These are phyloP conservation scores for Styphnolobium japonicum DNA, from an alignment of 306 rosid species.

Conservation along the genomic window DNA sequence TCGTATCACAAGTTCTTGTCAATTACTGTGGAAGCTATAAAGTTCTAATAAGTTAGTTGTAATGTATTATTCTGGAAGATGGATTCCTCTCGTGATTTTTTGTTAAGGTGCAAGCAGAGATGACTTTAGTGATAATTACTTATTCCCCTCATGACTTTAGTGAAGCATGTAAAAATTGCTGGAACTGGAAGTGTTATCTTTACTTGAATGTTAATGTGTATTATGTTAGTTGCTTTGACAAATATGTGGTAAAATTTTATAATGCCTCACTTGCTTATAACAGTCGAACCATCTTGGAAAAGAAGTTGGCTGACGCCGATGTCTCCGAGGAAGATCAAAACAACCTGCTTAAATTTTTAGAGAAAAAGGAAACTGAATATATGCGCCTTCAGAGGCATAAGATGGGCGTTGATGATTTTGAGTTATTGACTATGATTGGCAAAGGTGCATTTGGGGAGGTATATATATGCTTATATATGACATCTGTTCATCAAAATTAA, in stretches of 20 bases:
- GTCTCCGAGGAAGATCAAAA: constrained; percentile 97
- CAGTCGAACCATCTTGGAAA: constrained; percentile 83
- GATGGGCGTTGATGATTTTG: constrained; percentile 96
- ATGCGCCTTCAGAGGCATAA: constrained; percentile 99
- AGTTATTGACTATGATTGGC: constrained; percentile 92
- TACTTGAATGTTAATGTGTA: constrained; percentile 18
- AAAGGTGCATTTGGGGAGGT: constrained; percentile 99
- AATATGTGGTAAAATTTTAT: neutral
- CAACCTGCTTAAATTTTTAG: constrained; percentile 84
- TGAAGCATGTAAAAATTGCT: constrained; percentile 21
- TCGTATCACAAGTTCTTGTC: neutral
- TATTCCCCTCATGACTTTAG: neutral
- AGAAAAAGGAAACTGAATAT: constrained; percentile 98
- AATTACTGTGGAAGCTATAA: neutral
- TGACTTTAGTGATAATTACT: neutral
- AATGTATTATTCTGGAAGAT: neutral
- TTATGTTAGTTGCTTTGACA: neutral
- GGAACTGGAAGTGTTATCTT: constrained; percentile 12
- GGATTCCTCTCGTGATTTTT: neutral
- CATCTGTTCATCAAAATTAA: neutral
- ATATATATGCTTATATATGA: constrained; percentile 18
- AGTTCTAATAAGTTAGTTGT: neutral
- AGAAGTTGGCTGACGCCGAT: constrained; percentile 97
- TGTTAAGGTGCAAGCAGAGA: neutral
- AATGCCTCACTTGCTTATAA: constrained; percentile 7